phyloP scores from a whole-genome alignment of 768 basidiomycete genomes.

The Boletus huronensis region DNA sequence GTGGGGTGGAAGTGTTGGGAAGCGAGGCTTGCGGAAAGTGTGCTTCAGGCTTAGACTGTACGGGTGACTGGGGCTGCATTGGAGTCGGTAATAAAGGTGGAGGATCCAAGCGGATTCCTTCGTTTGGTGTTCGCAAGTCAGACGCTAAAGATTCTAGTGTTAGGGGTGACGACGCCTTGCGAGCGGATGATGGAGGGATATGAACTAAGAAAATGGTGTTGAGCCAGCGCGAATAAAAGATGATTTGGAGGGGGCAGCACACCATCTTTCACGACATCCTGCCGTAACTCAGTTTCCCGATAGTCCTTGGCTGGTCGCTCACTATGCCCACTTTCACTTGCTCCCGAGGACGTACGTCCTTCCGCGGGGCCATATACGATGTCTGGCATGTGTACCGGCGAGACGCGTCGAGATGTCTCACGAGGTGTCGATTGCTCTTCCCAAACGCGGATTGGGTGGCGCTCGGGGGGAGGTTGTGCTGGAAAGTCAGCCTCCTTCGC shows the following conservation, averaged over 20 bases:
- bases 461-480: slow-evolving; percentile 8
- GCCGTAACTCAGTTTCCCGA: background rate
- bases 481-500: background rate
- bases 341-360: background rate
- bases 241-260: background rate
- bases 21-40: background rate
- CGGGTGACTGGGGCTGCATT: background rate
- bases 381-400: slow-evolving; percentile 3
- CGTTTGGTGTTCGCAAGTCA: background rate
- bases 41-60: background rate
- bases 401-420: slow-evolving; percentile 13
- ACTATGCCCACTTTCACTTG: background rate
- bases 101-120: background rate
- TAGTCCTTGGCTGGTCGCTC: background rate
- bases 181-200: background rate
- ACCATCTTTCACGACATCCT: slow-evolving; percentile 9
- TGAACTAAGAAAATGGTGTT: slow-evolving; percentile 1
- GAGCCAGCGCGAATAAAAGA: slow-evolving; percentile 5
- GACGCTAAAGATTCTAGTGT: background rate
- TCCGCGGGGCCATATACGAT: background rate
- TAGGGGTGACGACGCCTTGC: background rate
- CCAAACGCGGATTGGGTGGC: slow-evolving; percentile 28
- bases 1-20: background rate
- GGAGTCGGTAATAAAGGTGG: background rate
- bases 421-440: slow-evolving; percentile 16